Evolutionary conservation across 495 filamentous ascomycete genomes (phyloP).

Genomic region (Xylaria curta): DNA sequence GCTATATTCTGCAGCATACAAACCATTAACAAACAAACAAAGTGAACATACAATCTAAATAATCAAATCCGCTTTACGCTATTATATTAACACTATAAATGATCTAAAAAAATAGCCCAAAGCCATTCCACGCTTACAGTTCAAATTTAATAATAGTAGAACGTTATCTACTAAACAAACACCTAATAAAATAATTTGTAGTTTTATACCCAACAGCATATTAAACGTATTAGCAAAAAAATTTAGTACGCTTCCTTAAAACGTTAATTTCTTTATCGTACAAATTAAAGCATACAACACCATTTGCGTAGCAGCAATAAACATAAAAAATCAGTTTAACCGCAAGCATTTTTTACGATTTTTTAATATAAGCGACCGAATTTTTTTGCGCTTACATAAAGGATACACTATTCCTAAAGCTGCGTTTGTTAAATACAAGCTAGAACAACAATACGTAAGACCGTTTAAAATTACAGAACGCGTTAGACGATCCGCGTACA

Average conservation of each 20-base stretch:
- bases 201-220: not conserved
- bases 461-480: constrained; percentile 1
- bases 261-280: not conserved
- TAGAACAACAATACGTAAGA: not conserved
- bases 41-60: not conserved
- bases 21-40: not conserved
- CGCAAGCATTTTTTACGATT: not conserved
- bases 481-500: not conserved
- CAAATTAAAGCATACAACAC: not conserved
- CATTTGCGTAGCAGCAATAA: not conserved
- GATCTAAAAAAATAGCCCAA: not conserved
- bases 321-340: not conserved
- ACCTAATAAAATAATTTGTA: not conserved
- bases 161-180: not conserved
- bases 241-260: not conserved
- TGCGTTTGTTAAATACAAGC: not conserved
- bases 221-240: not conserved
- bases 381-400: constrained; percentile 4
- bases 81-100: not conserved
- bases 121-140: not conserved
- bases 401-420: constrained; percentile 3
- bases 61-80: not conserved
- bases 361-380: not conserved
- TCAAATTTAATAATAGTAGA: constrained; percentile 3
- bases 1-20: not conserved